phyloP scores from a whole-genome alignment of 768 basidiomycete genomes.

The Boletus bicolor region DNA sequence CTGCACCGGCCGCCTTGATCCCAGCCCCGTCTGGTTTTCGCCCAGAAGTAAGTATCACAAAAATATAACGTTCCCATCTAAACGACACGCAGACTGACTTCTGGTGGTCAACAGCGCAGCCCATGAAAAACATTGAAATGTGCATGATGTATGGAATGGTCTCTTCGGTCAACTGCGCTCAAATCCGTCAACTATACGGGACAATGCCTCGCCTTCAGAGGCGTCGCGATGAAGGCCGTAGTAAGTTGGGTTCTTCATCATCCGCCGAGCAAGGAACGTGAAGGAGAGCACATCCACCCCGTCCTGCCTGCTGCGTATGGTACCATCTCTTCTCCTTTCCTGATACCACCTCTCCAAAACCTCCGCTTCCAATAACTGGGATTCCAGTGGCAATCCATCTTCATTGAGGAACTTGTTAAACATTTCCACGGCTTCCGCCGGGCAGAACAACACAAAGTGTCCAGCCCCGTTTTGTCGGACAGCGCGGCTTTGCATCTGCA shows the following conservation, averaged over 20 bases:
- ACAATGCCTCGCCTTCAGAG: conserved; percentile 55
- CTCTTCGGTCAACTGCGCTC: conserved; percentile 11
- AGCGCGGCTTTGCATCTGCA: conserved; percentile 89
- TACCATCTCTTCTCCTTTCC: conserved; percentile 35
- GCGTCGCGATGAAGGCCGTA: conserved; percentile 55
- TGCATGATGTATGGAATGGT: background rate
- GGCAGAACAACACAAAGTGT: conserved; percentile 85
- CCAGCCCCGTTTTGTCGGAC: conserved; percentile 59
- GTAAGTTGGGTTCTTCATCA: conserved; percentile 79
- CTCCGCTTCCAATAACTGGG: conserved; percentile 55
- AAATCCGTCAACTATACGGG: conserved; percentile 62
- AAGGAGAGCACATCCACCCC: conserved; percentile 75
- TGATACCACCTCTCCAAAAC: conserved; percentile 49
- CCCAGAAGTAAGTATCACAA: background rate
- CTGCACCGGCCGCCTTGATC: too few relatives aligned
- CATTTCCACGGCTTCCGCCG: conserved; percentile 77
- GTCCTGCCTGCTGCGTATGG: conserved; percentile 56
- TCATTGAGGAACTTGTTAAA: conserved; percentile 75
- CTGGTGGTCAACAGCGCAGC: background rate
- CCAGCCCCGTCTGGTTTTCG: background rate
- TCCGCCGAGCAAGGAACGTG: conserved; percentile 72
- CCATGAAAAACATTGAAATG: background rate
- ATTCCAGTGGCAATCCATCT: conserved; percentile 89
- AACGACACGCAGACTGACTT: background rate
- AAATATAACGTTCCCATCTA: background rate